phyloP scores from a whole-genome alignment of 495 filamentous ascomycete species.

The Xylaria venustula region DNA sequence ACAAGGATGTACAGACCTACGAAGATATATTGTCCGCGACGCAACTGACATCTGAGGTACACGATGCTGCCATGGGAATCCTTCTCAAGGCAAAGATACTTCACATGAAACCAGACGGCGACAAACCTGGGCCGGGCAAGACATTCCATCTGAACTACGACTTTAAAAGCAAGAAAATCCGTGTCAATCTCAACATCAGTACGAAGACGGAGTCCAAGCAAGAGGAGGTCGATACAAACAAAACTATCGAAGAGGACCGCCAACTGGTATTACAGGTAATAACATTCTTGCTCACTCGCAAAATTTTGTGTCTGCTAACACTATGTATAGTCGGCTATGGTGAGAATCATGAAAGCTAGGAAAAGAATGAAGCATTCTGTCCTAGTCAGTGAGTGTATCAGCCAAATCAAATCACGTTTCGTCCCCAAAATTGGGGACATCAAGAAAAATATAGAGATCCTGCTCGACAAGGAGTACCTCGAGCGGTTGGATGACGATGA shows the following conservation, averaged over 20 bases:
- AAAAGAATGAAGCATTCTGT: slow-evolving; percentile 97
- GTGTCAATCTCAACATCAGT: slow-evolving; percentile 91
- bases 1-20: slow-evolving; percentile 79
- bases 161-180: slow-evolving; percentile 97
- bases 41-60: slow-evolving; percentile 69
- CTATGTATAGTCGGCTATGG: slow-evolving; percentile 81
- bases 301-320: slow-evolving; percentile 20
- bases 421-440: slow-evolving; percentile 90
- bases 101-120: slow-evolving; percentile 60
- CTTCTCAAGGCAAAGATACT: slow-evolving; percentile 91
- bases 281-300: no score
- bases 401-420: slow-evolving; percentile 92
- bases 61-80: slow-evolving; percentile 81
- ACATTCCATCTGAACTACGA: slow-evolving; percentile 81
- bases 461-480: slow-evolving; percentile 98
- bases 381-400: slow-evolving; percentile 90
- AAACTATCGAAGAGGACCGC: slow-evolving; percentile 97
- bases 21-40: slow-evolving; percentile 83
- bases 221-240: slow-evolving; percentile 95
- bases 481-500: slow-evolving; percentile 94
- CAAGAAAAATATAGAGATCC: slow-evolving; percentile 98
- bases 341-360: slow-evolving; percentile 98
- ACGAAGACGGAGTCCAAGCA: slow-evolving; percentile 95
- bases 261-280: slow-evolving; percentile 95
- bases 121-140: slow-evolving; percentile 72